A percentile compares a stretch with the other conserved stretches of the same genome.
Evolutionary conservation across 768 basidiomycete species (phyloP).

Genomic region (Fomitopsis pulvina): DNA sequence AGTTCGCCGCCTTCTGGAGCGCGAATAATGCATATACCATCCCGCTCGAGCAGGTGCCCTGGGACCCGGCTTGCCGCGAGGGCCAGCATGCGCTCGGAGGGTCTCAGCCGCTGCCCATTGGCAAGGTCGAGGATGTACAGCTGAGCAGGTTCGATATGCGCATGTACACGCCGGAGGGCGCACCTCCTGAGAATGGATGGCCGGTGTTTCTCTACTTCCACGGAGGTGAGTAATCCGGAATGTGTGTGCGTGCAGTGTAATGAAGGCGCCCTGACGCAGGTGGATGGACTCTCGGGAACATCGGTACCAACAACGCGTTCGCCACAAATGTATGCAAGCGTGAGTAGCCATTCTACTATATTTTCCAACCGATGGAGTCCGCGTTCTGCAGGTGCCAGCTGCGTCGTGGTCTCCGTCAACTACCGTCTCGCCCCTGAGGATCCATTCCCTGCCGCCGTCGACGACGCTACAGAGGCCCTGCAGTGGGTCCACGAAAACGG

Average conservation of each 20-base stretch:
- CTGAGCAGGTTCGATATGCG: constrained; percentile 49
- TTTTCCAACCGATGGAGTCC: background rate
- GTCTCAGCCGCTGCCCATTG: constrained; percentile 50
- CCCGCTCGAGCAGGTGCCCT: constrained; percentile 51
- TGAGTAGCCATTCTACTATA: constrained; percentile 19
- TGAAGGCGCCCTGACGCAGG: constrained; percentile 34
- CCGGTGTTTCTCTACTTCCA: constrained; percentile 71
- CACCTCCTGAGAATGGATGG: constrained; percentile 51
- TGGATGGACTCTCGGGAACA: constrained; percentile 72
- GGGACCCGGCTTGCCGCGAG: constrained; percentile 53
- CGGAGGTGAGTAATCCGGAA: constrained; percentile 38
- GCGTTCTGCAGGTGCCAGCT: constrained; percentile 42
- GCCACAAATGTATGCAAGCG: constrained; percentile 53
- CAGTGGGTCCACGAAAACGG: constrained; percentile 54
- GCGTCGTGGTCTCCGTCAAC: constrained; percentile 60
- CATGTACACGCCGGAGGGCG: constrained; percentile 55
- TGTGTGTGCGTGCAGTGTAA: background rate
- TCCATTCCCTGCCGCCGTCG: constrained; percentile 64
- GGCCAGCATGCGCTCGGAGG: constrained; percentile 47
- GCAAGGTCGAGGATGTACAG: constrained; percentile 44
- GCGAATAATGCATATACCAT: constrained; percentile 36
- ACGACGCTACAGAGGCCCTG: constrained; percentile 60
- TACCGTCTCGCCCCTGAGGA: constrained; percentile 70
- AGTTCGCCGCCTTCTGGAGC: constrained; percentile 62
- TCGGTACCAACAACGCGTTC: constrained; percentile 52